A percentile compares a stretch with the other conserved stretches of the same genome.
Evolutionary conservation across 768 basidiomycete genomes (phyloP).

Genomic region (Leccinum truebloodii): DNA sequence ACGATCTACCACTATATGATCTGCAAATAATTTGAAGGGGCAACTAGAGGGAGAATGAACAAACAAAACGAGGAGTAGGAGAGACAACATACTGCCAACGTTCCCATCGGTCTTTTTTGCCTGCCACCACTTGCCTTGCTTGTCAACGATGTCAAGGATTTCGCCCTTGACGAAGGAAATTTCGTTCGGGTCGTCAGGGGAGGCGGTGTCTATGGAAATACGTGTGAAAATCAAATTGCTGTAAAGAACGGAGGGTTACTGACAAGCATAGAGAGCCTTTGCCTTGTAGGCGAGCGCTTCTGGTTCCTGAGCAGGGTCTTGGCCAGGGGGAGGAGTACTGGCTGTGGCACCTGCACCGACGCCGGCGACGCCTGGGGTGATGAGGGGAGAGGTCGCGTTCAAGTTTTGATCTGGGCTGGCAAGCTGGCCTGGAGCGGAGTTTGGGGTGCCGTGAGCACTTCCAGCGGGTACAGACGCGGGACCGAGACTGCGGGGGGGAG

Average conservation of each 20-base stretch:
- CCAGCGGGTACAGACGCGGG: constrained; percentile 47
- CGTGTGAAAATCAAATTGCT: constrained; percentile 22
- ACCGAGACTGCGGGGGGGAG: constrained; percentile 53
- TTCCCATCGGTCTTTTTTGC: constrained; percentile 76
- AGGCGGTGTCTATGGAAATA: constrained; percentile 74
- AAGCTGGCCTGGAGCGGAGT: constrained; percentile 35
- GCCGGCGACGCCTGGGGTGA: constrained; percentile 63
- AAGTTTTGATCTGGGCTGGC: constrained; percentile 44
- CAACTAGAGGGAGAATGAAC: constrained; percentile 49
- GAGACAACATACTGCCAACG: constrained; percentile 65
- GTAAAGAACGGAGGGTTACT: constrained; percentile 32
- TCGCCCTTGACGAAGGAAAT: constrained; percentile 94
- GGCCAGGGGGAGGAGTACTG: constrained; percentile 21
- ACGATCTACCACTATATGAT: constrained; percentile 54
- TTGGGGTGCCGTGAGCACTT: constrained; percentile 57
- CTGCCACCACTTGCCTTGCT: constrained; percentile 94
- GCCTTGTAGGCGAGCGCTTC: constrained; percentile 71
- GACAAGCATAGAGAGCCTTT: constrained; percentile 89
- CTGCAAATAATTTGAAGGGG: constrained; percentile 85
- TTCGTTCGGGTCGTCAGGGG: constrained; percentile 93
- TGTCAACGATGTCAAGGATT: constrained; percentile 88
- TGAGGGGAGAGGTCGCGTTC: constrained; percentile 63
- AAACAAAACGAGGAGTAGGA: neutral
- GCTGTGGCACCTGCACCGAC: constrained; percentile 53
- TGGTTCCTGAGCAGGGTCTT: constrained; percentile 33